These are phyloP conservation scores for Neurospora sp. DNA, from an alignment of 495 filamentous ascomycete genomes.

Conservation along the genomic window DNA sequence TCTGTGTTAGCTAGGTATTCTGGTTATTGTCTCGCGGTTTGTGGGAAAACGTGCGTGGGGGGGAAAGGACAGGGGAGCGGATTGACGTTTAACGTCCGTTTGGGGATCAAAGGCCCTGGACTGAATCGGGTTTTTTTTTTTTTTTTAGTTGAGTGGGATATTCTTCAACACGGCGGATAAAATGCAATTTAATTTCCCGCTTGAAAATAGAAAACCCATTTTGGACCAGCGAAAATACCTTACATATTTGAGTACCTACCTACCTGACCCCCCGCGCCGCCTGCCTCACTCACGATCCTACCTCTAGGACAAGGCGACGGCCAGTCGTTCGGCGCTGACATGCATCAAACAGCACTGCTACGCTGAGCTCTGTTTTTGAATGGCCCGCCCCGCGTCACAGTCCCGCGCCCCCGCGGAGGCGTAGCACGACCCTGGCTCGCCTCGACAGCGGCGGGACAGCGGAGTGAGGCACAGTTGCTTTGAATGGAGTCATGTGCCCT, in stretches of 20 bases:
- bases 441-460: neutral
- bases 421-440: neutral
- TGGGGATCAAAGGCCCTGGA: too few relatives aligned
- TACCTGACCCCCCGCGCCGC: neutral
- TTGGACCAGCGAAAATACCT: neutral
- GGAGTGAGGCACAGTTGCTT: neutral
- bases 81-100: neutral
- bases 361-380: neutral
- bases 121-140: too few relatives aligned
- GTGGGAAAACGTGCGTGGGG: neutral
- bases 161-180: neutral
- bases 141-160: too few relatives aligned
- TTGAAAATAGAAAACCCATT: neutral
- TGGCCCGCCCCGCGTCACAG: neutral
- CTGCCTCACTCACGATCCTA: neutral
- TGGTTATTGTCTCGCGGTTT: neutral
- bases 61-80: neutral
- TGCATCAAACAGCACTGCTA: neutral
- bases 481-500: neutral
- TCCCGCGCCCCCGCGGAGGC: neutral
- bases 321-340: neutral
- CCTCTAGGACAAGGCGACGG: neutral
- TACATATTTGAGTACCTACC: neutral
- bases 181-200: neutral
- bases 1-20: too few relatives aligned